Base-by-base conservation (phyloP, 306 rosid species). In the Pyrus bretschneideri region DNA sequence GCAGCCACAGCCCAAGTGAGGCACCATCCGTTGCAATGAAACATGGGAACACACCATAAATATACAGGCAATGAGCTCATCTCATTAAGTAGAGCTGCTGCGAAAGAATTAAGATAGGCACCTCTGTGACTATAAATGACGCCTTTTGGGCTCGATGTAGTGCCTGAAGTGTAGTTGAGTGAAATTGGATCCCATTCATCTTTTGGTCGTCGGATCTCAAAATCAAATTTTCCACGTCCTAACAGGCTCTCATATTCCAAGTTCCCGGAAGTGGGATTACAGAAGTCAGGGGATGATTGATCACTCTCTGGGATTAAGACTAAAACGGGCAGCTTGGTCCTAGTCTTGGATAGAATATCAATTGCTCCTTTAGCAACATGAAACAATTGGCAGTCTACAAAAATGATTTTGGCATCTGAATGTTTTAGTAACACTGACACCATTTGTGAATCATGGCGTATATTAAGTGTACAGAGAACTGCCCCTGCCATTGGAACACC, bases 11-110 rank as follows among this genome's bases (percentile, higher is more conserved):
- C 84, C 98, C 97, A 93, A 55, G 93, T 79, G 79, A 93, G 89
- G 83, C 96, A 91, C 98, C 98, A 93, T 38, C 98, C 97, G 67
- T 93, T 93, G 83, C 97, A 93, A 82, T 93, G 98, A 78, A 93
- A 93, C 98, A 93, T 93, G 0, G 97, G 98, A 64, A 93, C 98
- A 58, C 83, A 79, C 97, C 98, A 93, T 42, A 93, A 71, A 79
- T 89, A 91, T 22, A 93, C 90, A 2, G 92, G 96, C 88, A 70
- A 59, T 30, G 96, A 87, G 54, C 13, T 18, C 96, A 93, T 93
- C 52, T 90, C 92, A 54, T 86, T 88, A 52, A 89, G 86, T 75
- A 89, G 85, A 59, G 80, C 64, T 10, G 80, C 61, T 31, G 98
- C 85, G 40, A 93, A n/a, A n/a, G 96, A n/a, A 84, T 93, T 93